Evolutionary conservation across 768 basidiomycete genomes (phyloP), one percentile per base, ranked within the genome.

Genomic region (Pleurotus eryngii): DNA sequence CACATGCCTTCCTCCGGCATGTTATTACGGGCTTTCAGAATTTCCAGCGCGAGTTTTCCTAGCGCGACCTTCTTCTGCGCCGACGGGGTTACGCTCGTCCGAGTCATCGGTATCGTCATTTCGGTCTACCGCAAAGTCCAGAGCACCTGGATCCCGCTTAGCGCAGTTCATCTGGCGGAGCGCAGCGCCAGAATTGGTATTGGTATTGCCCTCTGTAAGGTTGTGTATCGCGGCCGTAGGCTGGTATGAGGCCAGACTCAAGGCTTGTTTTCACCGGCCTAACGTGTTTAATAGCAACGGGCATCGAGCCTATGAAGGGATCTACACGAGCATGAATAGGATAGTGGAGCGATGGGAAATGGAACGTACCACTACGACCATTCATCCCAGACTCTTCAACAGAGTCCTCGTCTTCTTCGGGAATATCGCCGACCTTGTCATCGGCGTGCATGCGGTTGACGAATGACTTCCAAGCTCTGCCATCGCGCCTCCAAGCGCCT

Each of bases 1-100:
- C 89, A 92, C 89, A 91, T 90, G 38, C 89, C 86, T 57, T 79
- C 80, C 58, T 79, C 80, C 2, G 90, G 90, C 22, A 91, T 61
- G 68, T 82, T 79, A 61, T 81, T 87, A 49, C 88, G 79, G 18
- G 82, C 82, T 66, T 90, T 79, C 50, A 92, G 72, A 49, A 92
- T 92, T 71, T 77, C 83, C 60, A 85, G 65, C 1, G 90, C 89
- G 46, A 76, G 81, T 60, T 76, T 76, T 78, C 46, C 84, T 76
- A 1, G 84, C 82, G 42, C 84, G 77, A 22, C 74, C 77, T 0
- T 76, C 77, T 17, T 63, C 63, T 12, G 73, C 68, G 12, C 63
- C 64, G 17, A 56, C 61, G 5, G 59, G 57, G 26, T 58, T 73
- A 15, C 64, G 69, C 1, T 70, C 65, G 8, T 55, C 58, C 9